Evolutionary conservation across 768 basidiomycete species (phyloP), one percentile per base, ranked within the genome.

Genomic region (Phlebiopsis flavidoalba): DNA sequence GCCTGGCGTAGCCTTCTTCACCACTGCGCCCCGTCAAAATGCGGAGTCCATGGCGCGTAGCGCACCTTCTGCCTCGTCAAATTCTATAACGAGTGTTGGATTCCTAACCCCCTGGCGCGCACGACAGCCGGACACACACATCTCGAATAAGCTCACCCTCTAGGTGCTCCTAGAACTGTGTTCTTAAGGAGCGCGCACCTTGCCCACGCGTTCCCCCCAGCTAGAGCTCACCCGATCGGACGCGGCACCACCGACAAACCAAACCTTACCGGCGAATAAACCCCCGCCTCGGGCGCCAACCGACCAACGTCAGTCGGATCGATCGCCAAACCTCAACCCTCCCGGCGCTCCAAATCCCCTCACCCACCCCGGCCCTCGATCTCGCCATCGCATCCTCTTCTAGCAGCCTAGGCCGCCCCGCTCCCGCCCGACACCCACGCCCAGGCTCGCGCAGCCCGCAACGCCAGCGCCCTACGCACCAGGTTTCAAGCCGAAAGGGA

Each of bases 401-500:
- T 14, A 64, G 62, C 3, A 63, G 68, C 1, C 64, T 71, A 7
- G n/a, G 51, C 62, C 3, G 59, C 67, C 47, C 51, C 60, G 11
- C 51, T n/a, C 36, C 26, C 53, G 43, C 21, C 3, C 37, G 3
- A 37, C 51, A 19, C 4, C 45, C 8, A 63, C 67, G 3, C 0
- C 60, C 66, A 1, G 53, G 19, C 15, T 40, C 37, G 19, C 54
- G 54, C 14, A 61, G 58, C 7, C n/a, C 73, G 68, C 35, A n/a
- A 59, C 66, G 3, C 49, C 61, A 5, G 84, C 87, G 0, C 89
- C 88, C 1, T 98, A 98, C 86, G 88, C 50, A n/a, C 86, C 92
- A 2, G 54, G 94, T 1, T 99, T 98, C 70, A 96, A 99, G 71
- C 96, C 96, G 5, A 89, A 82, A 67, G 95, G n/a, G 95, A 5